Percentiles rank a stretch among this genome's conserved stretches.
Conservation (phyloP, 2,329 filamentous ascomycete species). For the Aspergillus ustus region DNA sequence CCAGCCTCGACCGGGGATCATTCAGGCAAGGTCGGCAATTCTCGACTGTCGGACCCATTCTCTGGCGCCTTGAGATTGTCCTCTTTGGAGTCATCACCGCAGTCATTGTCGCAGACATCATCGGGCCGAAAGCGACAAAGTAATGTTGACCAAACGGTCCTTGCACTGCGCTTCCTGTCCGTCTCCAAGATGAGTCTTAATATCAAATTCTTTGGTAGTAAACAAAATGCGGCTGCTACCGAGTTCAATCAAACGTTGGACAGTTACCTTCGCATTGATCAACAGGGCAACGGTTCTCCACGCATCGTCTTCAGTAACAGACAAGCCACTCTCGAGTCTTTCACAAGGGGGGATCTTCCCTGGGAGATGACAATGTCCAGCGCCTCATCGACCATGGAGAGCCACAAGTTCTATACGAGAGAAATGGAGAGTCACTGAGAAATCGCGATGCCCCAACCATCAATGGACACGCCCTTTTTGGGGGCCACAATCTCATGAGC, state of each 20-base stretch:
- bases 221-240: slow-evolving; percentile 3
- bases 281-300: neutral
- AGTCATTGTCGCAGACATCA: no score
- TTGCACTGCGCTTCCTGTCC: slow-evolving; percentile 8
- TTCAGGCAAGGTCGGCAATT: no score
- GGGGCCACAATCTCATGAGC: slow-evolving; percentile 9
- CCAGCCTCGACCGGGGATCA: no score
- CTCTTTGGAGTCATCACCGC: no score
- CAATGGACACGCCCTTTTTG: slow-evolving; percentile 8
- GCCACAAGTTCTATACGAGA: slow-evolving; percentile 5
- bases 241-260: slow-evolving; percentile 1
- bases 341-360: slow-evolving; percentile 1
- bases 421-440: neutral
- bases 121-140: slow-evolving; percentile 4
- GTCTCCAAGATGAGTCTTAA: slow-evolving; percentile 6
- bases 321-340: slow-evolving; percentile 5
- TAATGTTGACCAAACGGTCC: slow-evolving; percentile 5
- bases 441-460: slow-evolving; percentile 1
- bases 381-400: slow-evolving; percentile 1
- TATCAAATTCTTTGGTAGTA: slow-evolving; percentile 1
- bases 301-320: slow-evolving; percentile 4
- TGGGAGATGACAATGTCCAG: slow-evolving; percentile 8
- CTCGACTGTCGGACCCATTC: neutral
- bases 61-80: neutral
- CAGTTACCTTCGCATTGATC: no score